Conservation (phyloP, 129 eudicot species). For the Flaveria ramosissima region DNA sequence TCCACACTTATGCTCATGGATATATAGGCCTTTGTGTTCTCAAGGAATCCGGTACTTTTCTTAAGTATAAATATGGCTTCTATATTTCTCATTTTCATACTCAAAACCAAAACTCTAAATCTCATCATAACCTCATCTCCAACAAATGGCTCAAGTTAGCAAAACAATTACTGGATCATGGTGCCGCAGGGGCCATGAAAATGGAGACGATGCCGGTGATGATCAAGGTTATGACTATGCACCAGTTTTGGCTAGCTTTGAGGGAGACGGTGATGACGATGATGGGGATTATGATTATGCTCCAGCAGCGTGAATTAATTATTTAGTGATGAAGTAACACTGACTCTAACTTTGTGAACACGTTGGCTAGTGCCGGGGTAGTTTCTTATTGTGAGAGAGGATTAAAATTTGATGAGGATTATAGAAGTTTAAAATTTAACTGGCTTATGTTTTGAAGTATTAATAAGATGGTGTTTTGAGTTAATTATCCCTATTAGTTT, state of each 20-base stretch:
- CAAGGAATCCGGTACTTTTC: too few species aligned
- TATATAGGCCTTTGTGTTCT: not conserved
- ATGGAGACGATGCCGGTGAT: slow-evolving; percentile 1
- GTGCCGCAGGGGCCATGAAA: slow-evolving; percentile 2
- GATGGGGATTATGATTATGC: slow-evolving; percentile 35
- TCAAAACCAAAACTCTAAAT: slow-evolving; percentile 8
- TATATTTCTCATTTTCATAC: not conserved
- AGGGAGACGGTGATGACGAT: slow-evolving; percentile 26
- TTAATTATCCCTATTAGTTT: too few species aligned
- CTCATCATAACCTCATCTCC: not conserved
- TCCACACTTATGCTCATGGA: slow-evolving; percentile 33
- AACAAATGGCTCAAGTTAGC: slow-evolving; percentile 14
- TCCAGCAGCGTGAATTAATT: slow-evolving; percentile 28
- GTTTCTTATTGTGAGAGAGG: too few species aligned
- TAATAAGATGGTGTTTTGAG: too few species aligned
- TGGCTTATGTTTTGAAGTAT: too few species aligned
- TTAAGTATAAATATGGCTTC: slow-evolving; percentile 23
- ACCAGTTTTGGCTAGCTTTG: not conserved
- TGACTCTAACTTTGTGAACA: not conserved
- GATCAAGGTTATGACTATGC: slow-evolving; percentile 22
- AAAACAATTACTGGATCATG: slow-evolving; percentile 4
- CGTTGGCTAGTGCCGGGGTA: not conserved
- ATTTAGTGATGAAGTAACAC: not conserved
- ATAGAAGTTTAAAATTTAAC: too few species aligned
- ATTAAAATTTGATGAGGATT: too few species aligned